Base-by-base conservation (phyloP, 2,329 filamentous ascomycete genomes). In the Fusarium xylarioides region DNA sequence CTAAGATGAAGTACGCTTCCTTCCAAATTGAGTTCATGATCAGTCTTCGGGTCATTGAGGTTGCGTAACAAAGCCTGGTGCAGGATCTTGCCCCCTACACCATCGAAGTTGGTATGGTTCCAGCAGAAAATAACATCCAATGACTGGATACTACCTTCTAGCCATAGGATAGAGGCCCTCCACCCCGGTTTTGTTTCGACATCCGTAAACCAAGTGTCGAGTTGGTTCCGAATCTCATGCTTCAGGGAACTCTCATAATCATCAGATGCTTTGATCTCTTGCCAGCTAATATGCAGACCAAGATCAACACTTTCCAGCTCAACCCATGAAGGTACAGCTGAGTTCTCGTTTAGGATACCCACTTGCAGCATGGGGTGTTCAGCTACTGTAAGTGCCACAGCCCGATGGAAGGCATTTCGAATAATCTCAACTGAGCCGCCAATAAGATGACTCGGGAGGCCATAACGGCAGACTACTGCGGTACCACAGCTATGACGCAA, bases 1-100 rank as follows among this genome's bases (percentile, higher is more conserved):
- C 70, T 28, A 7, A 78, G 65, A 1, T 64, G 40, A 28, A 63
- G 58, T 11, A 64, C 42, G 10, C 60, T 44, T 19, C 64, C 34
- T 9, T 35, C n/a, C 7, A 74, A 44, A 21, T 32, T 23, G 21
- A 53, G 26, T 34, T 58, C 37, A 19, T 55, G 23, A 7, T 40
- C 38, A 30, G 54, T 32, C 9, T 43, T 54, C 12, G 44, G 32
- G 7, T 60, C 35, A 37, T 79, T 78, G 47, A 81, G 78, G 37
- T 76, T 74, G 11, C 68, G 64, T 9, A 81, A 52, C 12, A 82
- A 54, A 21, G 70, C 76, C 52, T 75, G 55, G 44, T 82, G 80
- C n/a, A 81, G 78, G 8, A 81, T 72, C 57, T 79, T 81, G 44
- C 73, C 77, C 26, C 78, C 70, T n/a, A 73, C 78, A 2, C 79